Percentiles rank a stretch among this genome's conserved stretches.
These are phyloP conservation scores for Phaffomyces antillensis DNA, from an alignment of 805 yeast genomes.

Conservation along the genomic window DNA sequence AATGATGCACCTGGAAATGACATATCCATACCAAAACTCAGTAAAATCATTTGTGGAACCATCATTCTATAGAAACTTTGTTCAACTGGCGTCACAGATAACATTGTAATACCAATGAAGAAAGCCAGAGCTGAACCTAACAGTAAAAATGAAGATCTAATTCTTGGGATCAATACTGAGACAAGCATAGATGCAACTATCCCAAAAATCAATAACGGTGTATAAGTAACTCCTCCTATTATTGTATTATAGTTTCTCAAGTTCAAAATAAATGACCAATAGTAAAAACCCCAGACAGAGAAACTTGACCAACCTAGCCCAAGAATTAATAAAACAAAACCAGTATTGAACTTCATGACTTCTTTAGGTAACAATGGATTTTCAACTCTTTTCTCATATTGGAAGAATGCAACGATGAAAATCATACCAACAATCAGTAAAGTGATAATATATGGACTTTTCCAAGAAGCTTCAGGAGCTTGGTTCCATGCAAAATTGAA, in stretches of 20 bases:
- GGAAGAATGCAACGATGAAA: conserved; percentile 37
- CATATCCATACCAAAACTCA: conserved; percentile 72
- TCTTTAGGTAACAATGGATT: conserved; percentile 50
- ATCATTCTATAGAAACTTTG: conserved; percentile 55
- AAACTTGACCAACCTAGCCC: conserved; percentile 73
- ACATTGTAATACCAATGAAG: conserved; percentile 43
- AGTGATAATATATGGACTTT: conserved; percentile 46
- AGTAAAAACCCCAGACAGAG: conserved; percentile 67
- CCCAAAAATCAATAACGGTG: conserved; percentile 47
- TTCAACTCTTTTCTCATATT: conserved; percentile 37
- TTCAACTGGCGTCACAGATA: conserved; percentile 48
- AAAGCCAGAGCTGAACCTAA: conserved; percentile 47
- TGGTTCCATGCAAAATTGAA: conserved; percentile 70
- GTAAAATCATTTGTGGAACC: conserved; percentile 47
- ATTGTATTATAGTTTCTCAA: conserved; percentile 43
- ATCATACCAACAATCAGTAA: conserved; percentile 45
- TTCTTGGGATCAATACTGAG: conserved; percentile 37
- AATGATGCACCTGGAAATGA: conserved; percentile 72
- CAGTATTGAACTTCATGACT: conserved; percentile 37
- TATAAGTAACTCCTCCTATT: conserved; percentile 37
- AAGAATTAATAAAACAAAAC: conserved; percentile 42
- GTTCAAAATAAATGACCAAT: conserved; percentile 43
- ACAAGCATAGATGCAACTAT: conserved; percentile 46
- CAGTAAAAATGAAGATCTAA: conserved; percentile 45
- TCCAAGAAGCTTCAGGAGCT: conserved; percentile 70